Base-by-base conservation (phyloP, 805 yeast species). In the Henningerozyma blattae region DNA sequence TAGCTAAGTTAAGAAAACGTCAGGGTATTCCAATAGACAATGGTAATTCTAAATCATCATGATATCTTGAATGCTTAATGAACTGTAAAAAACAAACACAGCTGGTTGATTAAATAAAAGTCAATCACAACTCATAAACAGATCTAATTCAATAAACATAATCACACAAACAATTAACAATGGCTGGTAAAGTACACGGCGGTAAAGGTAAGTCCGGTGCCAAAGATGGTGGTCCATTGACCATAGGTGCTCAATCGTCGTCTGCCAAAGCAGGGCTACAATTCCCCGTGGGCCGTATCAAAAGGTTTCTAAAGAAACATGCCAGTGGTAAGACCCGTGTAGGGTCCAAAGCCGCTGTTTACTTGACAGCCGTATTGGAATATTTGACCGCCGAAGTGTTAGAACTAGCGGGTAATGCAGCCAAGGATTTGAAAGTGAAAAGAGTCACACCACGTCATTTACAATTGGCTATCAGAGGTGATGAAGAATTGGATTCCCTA, bases 261-360 rank as follows among this genome's bases (percentile, higher is more conserved):
- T 83, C 94, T 5, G 94, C 94, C 8, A 77, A 93, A 60, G 95
- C 95, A 18, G 95, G 95, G 18, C 67, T 86, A 58, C 91, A 81
- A 59, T 91, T 91, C 67, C 99, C 99, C 33, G 97, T 93, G 26
- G 99, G 99, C 40, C 85, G 99, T 78, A 86, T 91, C 50, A 89
- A 91, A 74, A 77, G 98, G 68, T 89, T 86, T 59, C 70, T 91
- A 61, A 89, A 87, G 68, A 78, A 71, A 60, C 83, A 80, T 44
- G 94, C 95, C 15, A 91, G 84, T 57, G 84, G 83, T 62, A 74
- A 70, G 53, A 71, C 73, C 44, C 75, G 95, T 67, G 83, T 85
- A 46, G 94, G 95, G 63, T 83, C 94, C 38, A 91, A 89, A 58
- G 78, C 95, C 28, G 97, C 99, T 32, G 89, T 89, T 43, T 89